phyloP scores from a whole-genome alignment of 2,329 filamentous ascomycete genomes.

The Trichoderma endophyticum region DNA sequence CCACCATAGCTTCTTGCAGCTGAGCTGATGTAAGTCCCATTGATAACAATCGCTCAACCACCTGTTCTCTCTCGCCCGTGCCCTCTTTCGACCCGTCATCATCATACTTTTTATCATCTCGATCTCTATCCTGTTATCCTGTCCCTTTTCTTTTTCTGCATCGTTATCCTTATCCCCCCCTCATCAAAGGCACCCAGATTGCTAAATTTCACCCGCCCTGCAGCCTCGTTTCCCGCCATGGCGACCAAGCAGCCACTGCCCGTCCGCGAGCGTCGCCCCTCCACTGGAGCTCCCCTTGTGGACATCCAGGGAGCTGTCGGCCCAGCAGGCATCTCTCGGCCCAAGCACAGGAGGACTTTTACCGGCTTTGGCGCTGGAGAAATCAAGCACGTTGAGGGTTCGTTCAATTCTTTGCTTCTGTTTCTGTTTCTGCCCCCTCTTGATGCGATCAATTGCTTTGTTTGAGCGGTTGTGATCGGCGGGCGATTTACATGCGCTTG shows the following conservation, averaged over 20 bases:
- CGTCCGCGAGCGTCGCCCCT: constrained; percentile 73
- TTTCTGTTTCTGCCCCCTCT: not conserved
- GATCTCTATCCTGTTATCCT: not conserved
- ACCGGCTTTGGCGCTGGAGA: constrained; percentile 89
- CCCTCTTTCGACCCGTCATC: not conserved
- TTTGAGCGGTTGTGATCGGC: not conserved
- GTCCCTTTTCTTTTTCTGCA: not conserved
- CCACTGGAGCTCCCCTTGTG: constrained; percentile 75
- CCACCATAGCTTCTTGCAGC: constrained; percentile 19
- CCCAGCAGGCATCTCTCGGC: constrained; percentile 78
- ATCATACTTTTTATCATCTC: not conserved
- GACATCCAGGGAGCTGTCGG: constrained; percentile 83
- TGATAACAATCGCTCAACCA: not conserved
- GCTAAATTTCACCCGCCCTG: not conserved
- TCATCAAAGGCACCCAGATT: not conserved
- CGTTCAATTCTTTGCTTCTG: constrained; percentile 25
- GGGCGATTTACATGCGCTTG: not conserved
- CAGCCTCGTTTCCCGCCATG: constrained; percentile 26
- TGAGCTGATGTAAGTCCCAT: constrained; percentile 15
- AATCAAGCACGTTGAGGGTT: constrained; percentile 91
- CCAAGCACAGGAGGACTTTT: constrained; percentile 96
- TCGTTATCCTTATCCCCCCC: not conserved
- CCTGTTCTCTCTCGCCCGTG: not conserved
- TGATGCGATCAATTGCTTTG: not conserved
- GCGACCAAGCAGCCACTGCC: constrained; percentile 39